Conservation (phyloP, 768 basidiomycete genomes). For the Suillus americanus region DNA sequence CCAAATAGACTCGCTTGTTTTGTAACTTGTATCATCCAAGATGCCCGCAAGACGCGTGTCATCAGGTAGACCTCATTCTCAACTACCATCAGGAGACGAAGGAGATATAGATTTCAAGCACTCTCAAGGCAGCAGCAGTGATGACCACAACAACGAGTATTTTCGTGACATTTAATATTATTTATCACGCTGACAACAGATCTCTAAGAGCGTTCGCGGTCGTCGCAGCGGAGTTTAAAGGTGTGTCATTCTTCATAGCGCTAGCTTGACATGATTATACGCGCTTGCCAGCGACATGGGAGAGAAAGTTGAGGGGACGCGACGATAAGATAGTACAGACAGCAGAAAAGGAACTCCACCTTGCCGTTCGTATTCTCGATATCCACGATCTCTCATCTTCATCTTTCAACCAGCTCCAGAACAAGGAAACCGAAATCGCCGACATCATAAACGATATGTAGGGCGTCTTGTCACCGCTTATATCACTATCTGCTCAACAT, state of each 20-base stretch:
- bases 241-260: constrained; percentile 6
- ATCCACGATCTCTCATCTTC: background rate
- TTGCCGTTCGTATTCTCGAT: constrained; percentile 17
- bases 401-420: constrained; percentile 18
- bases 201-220: constrained; percentile 25
- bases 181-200: background rate
- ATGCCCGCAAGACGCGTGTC: constrained; percentile 15
- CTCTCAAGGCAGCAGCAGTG: constrained; percentile 24
- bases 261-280: background rate
- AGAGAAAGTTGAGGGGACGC: constrained; percentile 29
- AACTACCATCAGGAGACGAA: background rate
- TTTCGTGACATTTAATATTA: background rate
- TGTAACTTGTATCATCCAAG: background rate
- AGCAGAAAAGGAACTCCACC: constrained; percentile 24
- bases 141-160: constrained; percentile 29
- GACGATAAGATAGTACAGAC: constrained; percentile 22
- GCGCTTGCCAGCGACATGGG: constrained; percentile 28
- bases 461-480: constrained; percentile 10
- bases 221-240: constrained; percentile 32
- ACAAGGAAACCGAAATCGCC: constrained; percentile 20
- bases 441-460: constrained; percentile 25
- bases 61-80: background rate
- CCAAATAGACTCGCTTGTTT: background rate
- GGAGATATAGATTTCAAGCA: constrained; percentile 15
- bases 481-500: constrained; percentile 4